Evolutionary conservation across 2,329 filamentous ascomycete genomes (phyloP).

Genomic region (Microsporum audouinii): DNA sequence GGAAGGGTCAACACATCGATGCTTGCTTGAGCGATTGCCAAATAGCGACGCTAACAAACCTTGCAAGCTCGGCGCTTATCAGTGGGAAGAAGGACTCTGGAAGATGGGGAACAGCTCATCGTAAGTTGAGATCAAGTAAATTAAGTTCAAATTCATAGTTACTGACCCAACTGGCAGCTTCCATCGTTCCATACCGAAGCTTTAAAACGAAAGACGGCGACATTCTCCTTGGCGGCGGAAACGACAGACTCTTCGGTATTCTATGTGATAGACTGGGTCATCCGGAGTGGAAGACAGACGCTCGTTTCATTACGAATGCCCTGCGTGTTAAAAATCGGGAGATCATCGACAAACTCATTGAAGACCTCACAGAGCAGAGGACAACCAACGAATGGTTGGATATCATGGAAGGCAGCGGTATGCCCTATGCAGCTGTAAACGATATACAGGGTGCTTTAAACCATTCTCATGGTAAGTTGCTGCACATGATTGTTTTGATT

Average conservation of each 20-base stretch:
- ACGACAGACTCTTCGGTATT: conserved; percentile 51
- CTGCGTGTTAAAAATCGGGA: conserved; percentile 55
- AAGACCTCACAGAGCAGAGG: conserved; percentile 59
- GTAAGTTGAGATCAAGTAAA: conserved; percentile 37
- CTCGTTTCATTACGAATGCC: conserved; percentile 48
- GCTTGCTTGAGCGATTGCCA: conserved; percentile 87
- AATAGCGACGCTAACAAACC: conserved; percentile 86
- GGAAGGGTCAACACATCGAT: conserved; percentile 84
- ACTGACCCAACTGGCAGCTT: conserved; percentile 45
- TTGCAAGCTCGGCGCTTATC: conserved; percentile 82
- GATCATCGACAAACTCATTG: conserved; percentile 67
- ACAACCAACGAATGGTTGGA: conserved; percentile 83
- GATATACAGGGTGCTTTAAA: conserved; percentile 76
- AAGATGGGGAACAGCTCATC: conserved; percentile 93
- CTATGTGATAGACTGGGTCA: conserved; percentile 47
- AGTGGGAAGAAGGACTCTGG: conserved; percentile 79
- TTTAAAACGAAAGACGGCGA: conserved; percentile 56
- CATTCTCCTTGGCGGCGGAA: conserved; percentile 53
- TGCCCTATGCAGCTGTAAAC: conserved; percentile 93
- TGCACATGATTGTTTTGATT: neutral
- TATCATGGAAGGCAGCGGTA: conserved; percentile 74
- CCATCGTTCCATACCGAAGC: conserved; percentile 88
- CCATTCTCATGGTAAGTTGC: conserved; percentile 61
- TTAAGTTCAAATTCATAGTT: neutral
- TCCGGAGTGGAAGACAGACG: conserved; percentile 48